Evolutionary conservation across 352 stramenopile genomes (phyloP), one percentile per base, ranked within the genome.

Genomic region (Phytophthora idaei): DNA sequence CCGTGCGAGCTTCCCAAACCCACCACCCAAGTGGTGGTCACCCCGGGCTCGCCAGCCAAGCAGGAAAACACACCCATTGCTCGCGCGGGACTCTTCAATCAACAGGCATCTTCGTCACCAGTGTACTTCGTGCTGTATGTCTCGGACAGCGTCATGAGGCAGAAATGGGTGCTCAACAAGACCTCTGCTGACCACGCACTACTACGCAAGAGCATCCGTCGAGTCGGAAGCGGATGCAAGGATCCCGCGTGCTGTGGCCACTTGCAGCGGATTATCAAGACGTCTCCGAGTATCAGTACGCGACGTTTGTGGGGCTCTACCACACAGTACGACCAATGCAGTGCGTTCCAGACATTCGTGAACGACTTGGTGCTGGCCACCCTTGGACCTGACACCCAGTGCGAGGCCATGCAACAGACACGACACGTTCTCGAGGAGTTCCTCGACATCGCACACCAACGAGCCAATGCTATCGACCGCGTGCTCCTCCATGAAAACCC

Each of bases 121-220:
- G 32, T 60, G 37, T 61, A 79, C 51, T 88, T 91, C 29, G 83
- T 95, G 21, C 29, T 92, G 14, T 95, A 91, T 69, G 79, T 95
- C 48, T 89, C 78, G n/a, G 82, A 95, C 69, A 77, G 69, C 45
- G 67, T 82, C 31, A 73, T 89, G 53, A 72, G 67, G 45, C 79
- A 88, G 60, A 90, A 89, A 50, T 94, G 83, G 83, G 84, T 93
- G 36, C 54, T 93, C 53, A 61, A 51, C 50, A 93, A 92, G 59
- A 76, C 73, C 6, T 77, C 72, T 1, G 56, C 25, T 52, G 80
- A 93, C 42, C 74, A 85, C 58, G 39, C 74, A 10, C 61, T 75
- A 32, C 71, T 93, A 9, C 77, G 80, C 61, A 75, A 75, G 21
- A 57, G 25, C 12, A 64, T 89, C 15, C 71, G 77, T 57, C 61